Percentiles rank a stretch among this genome's conserved stretches.
Conservation (phyloP, 495 filamentous ascomycete species). For the Hypoxylon perforatum region DNA sequence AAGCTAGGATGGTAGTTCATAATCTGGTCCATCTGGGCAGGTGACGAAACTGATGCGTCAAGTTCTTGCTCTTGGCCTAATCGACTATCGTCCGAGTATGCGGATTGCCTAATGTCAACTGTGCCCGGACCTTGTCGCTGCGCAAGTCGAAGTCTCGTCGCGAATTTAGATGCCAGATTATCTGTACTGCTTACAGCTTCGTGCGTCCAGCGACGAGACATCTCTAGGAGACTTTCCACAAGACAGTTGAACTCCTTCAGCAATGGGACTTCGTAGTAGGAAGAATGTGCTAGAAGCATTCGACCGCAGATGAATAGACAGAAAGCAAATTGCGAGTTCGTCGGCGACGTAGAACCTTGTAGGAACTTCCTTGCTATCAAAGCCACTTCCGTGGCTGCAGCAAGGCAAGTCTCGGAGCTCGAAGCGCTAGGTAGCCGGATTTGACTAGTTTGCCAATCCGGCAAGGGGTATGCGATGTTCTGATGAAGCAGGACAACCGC, state of each 20-base stretch:
- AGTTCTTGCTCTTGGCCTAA: neutral
- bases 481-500: constrained; percentile 60
- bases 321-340: constrained; percentile 53
- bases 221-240: constrained; percentile 45
- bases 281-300: constrained; percentile 49
- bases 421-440: constrained; percentile 51
- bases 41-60: constrained; percentile 10
- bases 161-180: constrained; percentile 52
- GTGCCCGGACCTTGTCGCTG: constrained; percentile 35
- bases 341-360: constrained; percentile 40
- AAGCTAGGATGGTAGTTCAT: neutral
- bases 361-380: constrained; percentile 54
- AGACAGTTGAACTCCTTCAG: constrained; percentile 42
- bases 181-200: constrained; percentile 33
- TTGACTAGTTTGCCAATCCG: constrained; percentile 47
- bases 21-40: neutral
- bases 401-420: constrained; percentile 56
- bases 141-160: constrained; percentile 45
- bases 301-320: constrained; percentile 54
- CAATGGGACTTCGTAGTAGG: constrained; percentile 40
- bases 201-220: constrained; percentile 47
- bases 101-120: constrained; percentile 51
- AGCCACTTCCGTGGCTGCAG: constrained; percentile 53
- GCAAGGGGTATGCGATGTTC: constrained; percentile 54
- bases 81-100: constrained; percentile 47